Base-by-base conservation (phyloP, 768 basidiomycete species). In the Lentinula guzmanii region DNA sequence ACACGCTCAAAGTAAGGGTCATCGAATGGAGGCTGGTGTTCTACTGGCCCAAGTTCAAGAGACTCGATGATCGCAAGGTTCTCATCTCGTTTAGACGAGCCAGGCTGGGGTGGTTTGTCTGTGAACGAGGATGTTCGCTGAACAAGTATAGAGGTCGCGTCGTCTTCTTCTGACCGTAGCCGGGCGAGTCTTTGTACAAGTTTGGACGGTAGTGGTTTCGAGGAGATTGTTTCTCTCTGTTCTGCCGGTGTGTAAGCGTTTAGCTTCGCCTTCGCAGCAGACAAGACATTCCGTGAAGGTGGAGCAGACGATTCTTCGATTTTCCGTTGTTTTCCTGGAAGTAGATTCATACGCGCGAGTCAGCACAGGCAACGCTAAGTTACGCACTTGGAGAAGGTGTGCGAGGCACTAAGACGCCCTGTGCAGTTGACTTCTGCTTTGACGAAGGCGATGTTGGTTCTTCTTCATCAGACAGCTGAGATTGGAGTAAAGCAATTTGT, bases 1-100 rank as follows among this genome's bases (percentile, higher is more conserved):
- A 95, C 70, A 54, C 76, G 82, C 64, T 88, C 78, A 68, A 95
- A 99, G 15, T 76, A 67, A 0, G 90, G 89, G 69, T 95, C 94
- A 21, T 90, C 88, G 37, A 76, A 75, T 0, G 86, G 83, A 15
- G 90, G 77, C 13, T 76, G 83, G 70, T 92, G 89, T 42, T 94
- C 86, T 53, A 78, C 78, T 7, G 95, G 93, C 0, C 95, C 95
- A 51, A 86, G 78, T 64, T 84, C 74, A 13, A 99, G 78, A 33
- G 89, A 84, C 65, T 97, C 90, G 6, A 95, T 72, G 16, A 98
- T 72, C 0, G 84, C 82, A 46, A 94, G 79, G 42, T 77, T 71
- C 21, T 90, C 87, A 64, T 91, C 89, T 31, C 82, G 75, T 60
- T 72, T 76, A 3, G 64, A 67, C 10, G 57, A 61, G 21, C 60